These are phyloP conservation scores for Gliomastix tumulicola DNA, from an alignment of 2,329 filamentous ascomycete species.

Conservation along the genomic window DNA sequence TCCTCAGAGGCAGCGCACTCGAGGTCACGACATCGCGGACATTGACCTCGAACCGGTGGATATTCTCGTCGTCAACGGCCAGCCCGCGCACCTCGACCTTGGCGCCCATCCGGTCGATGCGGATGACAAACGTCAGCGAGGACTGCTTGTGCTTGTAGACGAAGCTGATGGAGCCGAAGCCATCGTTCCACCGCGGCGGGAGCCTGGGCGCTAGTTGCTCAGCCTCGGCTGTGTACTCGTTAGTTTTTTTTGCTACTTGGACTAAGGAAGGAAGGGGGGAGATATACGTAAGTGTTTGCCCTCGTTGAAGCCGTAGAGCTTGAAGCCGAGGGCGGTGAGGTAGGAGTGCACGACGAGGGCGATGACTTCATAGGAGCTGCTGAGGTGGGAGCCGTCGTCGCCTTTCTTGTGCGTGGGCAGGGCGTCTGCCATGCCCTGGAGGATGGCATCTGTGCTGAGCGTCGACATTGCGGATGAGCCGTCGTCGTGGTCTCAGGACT, in stretches of 20 bases:
- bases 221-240: conserved; percentile 38
- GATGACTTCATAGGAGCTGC: conserved; percentile 72
- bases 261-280: background rate
- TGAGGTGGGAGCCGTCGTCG: conserved; percentile 55
- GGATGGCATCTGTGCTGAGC: conserved; percentile 29
- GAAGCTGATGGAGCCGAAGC: conserved; percentile 67
- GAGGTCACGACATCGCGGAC: conserved; percentile 66
- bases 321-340: conserved; percentile 74
- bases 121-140: conserved; percentile 75
- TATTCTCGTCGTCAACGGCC: conserved; percentile 73
- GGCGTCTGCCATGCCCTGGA: conserved; percentile 52
- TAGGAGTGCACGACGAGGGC: conserved; percentile 79
- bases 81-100: conserved; percentile 81
- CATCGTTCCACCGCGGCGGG: conserved; percentile 73
- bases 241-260: no score
- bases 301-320: conserved; percentile 76
- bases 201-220: conserved; percentile 54
- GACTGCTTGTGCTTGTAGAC: conserved; percentile 83
- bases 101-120: conserved; percentile 71
- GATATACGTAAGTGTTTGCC: conserved; percentile 63
- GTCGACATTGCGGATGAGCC: no score
- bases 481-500: no score
- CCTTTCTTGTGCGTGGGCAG: conserved; percentile 45
- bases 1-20: conserved; percentile 46
- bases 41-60: conserved; percentile 67